Conservation (phyloP, 225 moss, liverwort and hornwort species). For the Anthoceros angustus region DNA sequence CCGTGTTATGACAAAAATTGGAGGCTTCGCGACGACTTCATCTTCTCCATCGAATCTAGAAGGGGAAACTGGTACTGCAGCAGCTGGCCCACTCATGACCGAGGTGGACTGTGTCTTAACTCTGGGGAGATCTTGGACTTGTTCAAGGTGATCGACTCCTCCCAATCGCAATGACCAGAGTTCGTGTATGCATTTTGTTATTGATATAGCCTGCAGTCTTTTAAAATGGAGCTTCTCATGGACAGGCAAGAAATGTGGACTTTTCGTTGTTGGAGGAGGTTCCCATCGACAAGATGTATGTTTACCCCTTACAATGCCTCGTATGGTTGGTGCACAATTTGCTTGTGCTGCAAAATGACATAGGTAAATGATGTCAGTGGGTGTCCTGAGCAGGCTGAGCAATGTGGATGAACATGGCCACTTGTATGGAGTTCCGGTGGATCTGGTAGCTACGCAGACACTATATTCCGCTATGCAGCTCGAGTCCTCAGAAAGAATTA, state of each 20-base stretch:
- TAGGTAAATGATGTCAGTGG: neutral
- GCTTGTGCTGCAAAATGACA: neutral
- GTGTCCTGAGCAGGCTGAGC: constrained; percentile 14
- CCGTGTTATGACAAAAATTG: constrained; percentile 96
- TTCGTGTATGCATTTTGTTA: neutral
- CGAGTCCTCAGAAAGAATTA: constrained; percentile 47
- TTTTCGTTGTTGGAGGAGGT: constrained; percentile 52
- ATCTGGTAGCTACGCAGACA: constrained; percentile 86
- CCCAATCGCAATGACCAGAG: neutral
- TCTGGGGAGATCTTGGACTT: constrained; percentile 73
- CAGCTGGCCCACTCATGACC: constrained; percentile 21
- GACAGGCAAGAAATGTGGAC: constrained; percentile 30
- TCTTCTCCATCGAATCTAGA: constrained; percentile 54
- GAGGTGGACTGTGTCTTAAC: constrained; percentile 97
- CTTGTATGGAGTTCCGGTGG: constrained; percentile 72
- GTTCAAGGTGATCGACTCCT: constrained; percentile 7
- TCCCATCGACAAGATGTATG: constrained; percentile 48
- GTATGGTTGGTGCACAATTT: neutral
- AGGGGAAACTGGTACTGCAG: constrained; percentile 7
- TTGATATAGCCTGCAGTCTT: no score
- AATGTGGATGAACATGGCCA: constrained; percentile 73
- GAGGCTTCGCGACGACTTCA: constrained; percentile 93
- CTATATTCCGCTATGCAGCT: constrained; percentile 58
- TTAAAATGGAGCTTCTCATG: no score
- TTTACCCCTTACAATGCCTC: neutral